phyloP scores from a whole-genome alignment of 1,284 basidiomycete genomes.

The Boletus sp. region DNA sequence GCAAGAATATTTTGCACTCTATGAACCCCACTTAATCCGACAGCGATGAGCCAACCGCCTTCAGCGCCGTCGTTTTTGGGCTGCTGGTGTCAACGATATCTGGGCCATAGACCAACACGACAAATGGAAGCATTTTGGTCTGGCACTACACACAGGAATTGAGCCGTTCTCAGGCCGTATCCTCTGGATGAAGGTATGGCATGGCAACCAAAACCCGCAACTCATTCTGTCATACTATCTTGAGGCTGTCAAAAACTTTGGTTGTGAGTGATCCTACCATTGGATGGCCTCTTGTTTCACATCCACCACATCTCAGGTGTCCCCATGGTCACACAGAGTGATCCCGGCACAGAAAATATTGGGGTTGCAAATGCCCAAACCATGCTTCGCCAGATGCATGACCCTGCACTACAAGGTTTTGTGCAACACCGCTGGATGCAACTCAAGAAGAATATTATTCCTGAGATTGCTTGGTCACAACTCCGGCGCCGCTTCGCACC shows the following conservation, averaged over 20 bases:
- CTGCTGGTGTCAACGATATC: not conserved
- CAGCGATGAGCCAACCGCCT: no score
- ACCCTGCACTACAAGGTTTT: not conserved
- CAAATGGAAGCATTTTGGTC: not conserved
- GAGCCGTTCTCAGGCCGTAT: not conserved
- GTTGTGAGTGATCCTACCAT: no score
- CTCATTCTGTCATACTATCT: not conserved
- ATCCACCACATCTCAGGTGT: not conserved
- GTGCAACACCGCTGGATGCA: not conserved
- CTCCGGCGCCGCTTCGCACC: not conserved
- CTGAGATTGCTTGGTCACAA: not conserved
- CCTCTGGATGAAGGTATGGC: not conserved
- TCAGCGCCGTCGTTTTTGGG: not conserved
- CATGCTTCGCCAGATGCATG: not conserved
- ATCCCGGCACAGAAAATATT: not conserved
- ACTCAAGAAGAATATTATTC: not conserved
- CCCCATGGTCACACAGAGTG: not conserved
- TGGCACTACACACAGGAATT: not conserved
- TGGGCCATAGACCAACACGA: not conserved
- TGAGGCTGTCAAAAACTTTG: no score
- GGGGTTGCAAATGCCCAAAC: not conserved
- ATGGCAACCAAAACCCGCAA: not conserved
- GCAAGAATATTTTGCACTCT: no score
- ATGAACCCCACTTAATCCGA: no score
- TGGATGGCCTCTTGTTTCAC: no score